A percentile compares a stretch with the other conserved stretches of the same genome.
These are phyloP conservation scores for Colletotrichum godetiae DNA, from an alignment of 2,329 filamentous ascomycete genomes.

Conservation along the genomic window DNA sequence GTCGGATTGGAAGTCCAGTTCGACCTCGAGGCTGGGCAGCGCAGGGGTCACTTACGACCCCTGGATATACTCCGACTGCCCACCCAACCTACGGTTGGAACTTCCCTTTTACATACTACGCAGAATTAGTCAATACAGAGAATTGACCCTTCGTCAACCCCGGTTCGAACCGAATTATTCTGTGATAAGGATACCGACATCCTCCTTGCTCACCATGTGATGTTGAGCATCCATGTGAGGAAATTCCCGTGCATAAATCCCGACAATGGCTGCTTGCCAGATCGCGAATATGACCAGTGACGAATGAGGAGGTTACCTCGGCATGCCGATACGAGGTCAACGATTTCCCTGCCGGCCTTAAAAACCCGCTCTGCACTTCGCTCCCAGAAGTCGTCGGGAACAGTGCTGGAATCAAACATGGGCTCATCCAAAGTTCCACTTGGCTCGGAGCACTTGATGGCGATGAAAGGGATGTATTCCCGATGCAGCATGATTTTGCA, in stretches of 20 bases:
- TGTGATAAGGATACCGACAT: no score
- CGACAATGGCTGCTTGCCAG: constrained; percentile 75
- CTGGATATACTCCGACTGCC: no score
- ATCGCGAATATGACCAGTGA: constrained; percentile 75
- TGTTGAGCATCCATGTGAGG: constrained; percentile 73
- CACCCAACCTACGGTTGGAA: no score
- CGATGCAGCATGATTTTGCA: constrained; percentile 75
- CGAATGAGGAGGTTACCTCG: constrained; percentile 74
- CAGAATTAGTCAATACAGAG: no score
- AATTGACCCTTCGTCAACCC: no score
- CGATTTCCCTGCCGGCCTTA: constrained; percentile 70
- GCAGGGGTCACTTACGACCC: no score
- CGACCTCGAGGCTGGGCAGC: no score
- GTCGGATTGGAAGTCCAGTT: no score
- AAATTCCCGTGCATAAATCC: constrained; percentile 75
- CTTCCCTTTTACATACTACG: no score
- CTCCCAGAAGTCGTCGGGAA: constrained; percentile 70
- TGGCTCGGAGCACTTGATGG: constrained; percentile 62
- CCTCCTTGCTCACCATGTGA: constrained; percentile 59
- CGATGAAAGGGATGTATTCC: no score
- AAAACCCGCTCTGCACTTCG: constrained; percentile 72
- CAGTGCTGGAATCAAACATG: constrained; percentile 58
- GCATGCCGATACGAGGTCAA: constrained; percentile 72
- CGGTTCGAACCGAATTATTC: no score
- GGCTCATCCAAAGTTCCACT: constrained; percentile 70